Evolutionary conservation across 257 asterid genomes (phyloP).

Genomic region (Jaltomata sinuosa): DNA sequence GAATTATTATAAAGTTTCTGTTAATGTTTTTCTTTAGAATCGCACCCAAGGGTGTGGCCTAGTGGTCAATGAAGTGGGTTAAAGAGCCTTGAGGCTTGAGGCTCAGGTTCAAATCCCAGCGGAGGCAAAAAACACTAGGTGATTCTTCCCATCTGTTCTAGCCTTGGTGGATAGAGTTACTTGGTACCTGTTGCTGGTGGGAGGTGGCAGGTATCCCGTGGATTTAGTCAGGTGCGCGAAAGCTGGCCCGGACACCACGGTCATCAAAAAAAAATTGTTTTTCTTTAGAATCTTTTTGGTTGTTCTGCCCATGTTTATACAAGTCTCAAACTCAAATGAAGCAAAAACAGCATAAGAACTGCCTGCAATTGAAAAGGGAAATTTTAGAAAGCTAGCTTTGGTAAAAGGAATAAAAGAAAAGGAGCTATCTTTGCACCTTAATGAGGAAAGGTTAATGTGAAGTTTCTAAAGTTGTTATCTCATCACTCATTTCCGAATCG

Average conservation of each 20-base stretch:
- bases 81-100: no score
- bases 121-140: no score
- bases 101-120: no score
- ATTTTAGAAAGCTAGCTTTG: background rate
- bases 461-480: background rate
- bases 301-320: background rate
- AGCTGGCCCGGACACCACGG: no score
- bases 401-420: background rate
- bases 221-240: no score
- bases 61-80: no score
- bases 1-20: background rate
- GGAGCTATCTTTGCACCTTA: background rate
- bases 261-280: no score
- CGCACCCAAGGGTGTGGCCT: no score
- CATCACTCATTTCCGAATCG: background rate
- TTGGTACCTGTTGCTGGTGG: no score
- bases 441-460: background rate
- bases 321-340: background rate
- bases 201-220: no score
- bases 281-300: background rate
- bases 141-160: no score
- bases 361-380: background rate
- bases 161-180: no score
- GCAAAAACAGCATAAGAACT: background rate
- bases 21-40: background rate